These are phyloP conservation scores for Backusella morwellensis DNA, from an alignment of 192 early-diverging fungal genomes.

Conservation along the genomic window DNA sequence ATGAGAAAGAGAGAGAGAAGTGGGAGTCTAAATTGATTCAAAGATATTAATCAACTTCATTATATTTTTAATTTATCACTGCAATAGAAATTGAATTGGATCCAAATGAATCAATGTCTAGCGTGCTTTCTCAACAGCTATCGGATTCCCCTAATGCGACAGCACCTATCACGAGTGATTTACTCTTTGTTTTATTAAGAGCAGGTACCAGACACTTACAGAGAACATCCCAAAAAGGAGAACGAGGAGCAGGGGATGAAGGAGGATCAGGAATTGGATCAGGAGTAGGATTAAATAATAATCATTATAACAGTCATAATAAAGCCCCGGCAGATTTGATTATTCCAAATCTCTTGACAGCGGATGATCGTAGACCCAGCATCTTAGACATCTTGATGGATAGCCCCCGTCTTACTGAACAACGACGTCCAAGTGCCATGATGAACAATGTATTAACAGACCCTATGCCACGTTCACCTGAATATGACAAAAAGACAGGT, in stretches of 20 bases:
- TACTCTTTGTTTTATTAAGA: conserved; percentile 17
- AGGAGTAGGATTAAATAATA: conserved; percentile 8
- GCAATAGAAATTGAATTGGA: conserved; percentile 8
- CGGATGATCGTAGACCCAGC: conserved; percentile 18
- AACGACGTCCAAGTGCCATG: conserved; percentile 16
- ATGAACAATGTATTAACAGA: neutral
- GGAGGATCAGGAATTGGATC: neutral
- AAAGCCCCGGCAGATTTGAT: neutral
- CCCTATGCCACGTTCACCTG: neutral
- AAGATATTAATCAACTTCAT: neutral
- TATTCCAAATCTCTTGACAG: neutral
- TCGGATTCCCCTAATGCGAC: neutral
- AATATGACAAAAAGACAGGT: conserved; percentile 7
- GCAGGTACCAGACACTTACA: neutral
- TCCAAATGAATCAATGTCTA: conserved; percentile 18
- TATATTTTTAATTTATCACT: neutral
- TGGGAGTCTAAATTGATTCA: neutral
- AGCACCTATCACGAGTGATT: conserved; percentile 18
- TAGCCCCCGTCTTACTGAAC: conserved; percentile 3
- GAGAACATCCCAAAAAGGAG: conserved; percentile 7
- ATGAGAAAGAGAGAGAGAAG: neutral
- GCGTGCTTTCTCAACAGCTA: conserved; percentile 10
- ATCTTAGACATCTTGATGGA: conserved; percentile 31
- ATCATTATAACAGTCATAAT: neutral
- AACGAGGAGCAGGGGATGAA: neutral